These are phyloP conservation scores for Trichophyton verrucosum DNA, from an alignment of 2,329 filamentous ascomycete species.

Conservation along the genomic window DNA sequence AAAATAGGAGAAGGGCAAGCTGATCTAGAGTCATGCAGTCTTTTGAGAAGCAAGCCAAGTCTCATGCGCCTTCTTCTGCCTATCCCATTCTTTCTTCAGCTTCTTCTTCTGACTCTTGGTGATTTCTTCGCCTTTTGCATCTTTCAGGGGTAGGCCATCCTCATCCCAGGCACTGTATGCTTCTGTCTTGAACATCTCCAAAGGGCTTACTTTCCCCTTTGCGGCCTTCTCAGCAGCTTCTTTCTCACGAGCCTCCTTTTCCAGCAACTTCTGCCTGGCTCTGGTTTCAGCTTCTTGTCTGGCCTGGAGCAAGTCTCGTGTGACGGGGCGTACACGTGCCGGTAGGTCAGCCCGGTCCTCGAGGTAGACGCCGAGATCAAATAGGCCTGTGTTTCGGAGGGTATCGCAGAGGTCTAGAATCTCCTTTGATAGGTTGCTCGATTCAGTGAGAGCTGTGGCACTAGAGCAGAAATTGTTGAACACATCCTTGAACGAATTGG, in stretches of 20 bases:
- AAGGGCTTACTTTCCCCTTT: conserved; percentile 45
- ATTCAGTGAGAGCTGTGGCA: conserved; percentile 26
- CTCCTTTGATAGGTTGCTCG: conserved; percentile 51
- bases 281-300: conserved; percentile 38
- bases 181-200: conserved; percentile 45
- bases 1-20: background rate
- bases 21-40: background rate
- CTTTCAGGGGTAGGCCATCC: conserved; percentile 65
- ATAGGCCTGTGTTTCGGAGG: conserved; percentile 69
- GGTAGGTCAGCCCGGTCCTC: conserved; percentile 62
- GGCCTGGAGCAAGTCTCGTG: conserved; percentile 42
- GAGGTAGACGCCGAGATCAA: conserved; percentile 72
- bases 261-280: conserved; percentile 39
- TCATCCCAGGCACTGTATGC: conserved; percentile 71
- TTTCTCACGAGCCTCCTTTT: conserved; percentile 47
- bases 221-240: conserved; percentile 41
- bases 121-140: conserved; percentile 65
- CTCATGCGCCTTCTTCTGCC: conserved; percentile 74
- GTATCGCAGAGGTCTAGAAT: conserved; percentile 66
- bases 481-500: conserved; percentile 34
- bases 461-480: conserved; percentile 30
- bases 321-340: conserved; percentile 60
- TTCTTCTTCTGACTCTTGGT: conserved; percentile 71
- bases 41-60: conserved; percentile 35
- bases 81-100: conserved; percentile 78